Base-by-base conservation (phyloP, 768 basidiomycete genomes). In the Chlorophyllum brunneum region DNA sequence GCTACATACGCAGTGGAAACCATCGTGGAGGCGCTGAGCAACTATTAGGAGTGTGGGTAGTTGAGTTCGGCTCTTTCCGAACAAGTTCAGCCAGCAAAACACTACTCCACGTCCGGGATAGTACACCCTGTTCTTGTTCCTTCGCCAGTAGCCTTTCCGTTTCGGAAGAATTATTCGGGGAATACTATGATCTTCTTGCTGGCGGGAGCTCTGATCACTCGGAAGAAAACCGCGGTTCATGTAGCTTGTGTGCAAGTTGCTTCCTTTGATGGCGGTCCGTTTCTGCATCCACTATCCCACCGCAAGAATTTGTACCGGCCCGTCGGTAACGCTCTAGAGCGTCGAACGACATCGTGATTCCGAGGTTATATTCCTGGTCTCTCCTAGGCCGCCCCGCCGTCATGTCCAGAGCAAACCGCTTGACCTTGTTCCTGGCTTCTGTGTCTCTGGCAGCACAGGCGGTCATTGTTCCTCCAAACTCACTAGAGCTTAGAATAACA, bases 401-500 rank as follows among this genome's bases (percentile, higher is more conserved):
- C n/a, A n/a, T n/a, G n/a, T n/a, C n/a, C n/a, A 41, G 18, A 30
- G 1, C 34, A 33, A 23, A 7, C 29, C 7, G 10, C 16, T 22
- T 30, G 24, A 30, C 24, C 29, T 30, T 30, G 27, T 9, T 31
- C 20, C 16, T 40, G n/a, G 23, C 30, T 27, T 37, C 42, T 20
- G 26, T 15, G 5, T 5, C 29, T 11, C 26, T 38, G 23, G 16
- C 26, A 23, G 8, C 15, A 26, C 49, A 7, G 20, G 59, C 53
- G 36, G 60, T 26, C 22, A 55, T 66, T 23, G 42, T 60, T 38
- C 58, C 66, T 22, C 64, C 65, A n/a, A 62, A 69, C 56, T 58
- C 65, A 24, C 45, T 68, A 29, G 58, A 60, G 41, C 59, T 69
- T 15, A 59, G 59, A 24, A 58, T 69, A 24, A 64, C 65, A 9